A percentile compares a stretch with the other conserved stretches of the same genome.
These are phyloP conservation scores for Cordyceps farinosa DNA, from an alignment of 2,329 filamentous ascomycete genomes.

Conservation along the genomic window DNA sequence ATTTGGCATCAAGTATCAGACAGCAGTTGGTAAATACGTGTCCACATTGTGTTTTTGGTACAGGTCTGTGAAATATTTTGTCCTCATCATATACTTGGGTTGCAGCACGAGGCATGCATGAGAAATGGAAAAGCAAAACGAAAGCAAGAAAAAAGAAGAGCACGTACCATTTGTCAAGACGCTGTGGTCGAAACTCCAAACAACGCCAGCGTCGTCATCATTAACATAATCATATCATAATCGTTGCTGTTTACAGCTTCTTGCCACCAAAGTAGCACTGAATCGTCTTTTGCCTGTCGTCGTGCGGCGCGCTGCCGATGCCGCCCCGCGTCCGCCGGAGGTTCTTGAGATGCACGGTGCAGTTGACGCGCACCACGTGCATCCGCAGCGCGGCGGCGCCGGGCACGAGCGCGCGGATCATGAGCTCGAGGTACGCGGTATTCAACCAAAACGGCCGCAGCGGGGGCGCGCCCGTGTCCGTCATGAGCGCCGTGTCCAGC, in stretches of 20 bases:
- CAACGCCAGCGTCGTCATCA: slow-evolving; percentile 3
- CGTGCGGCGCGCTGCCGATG: slow-evolving; percentile 73
- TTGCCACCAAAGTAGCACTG: slow-evolving; percentile 63
- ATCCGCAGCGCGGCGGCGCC: slow-evolving; percentile 22
- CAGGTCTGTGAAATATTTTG: slow-evolving; percentile 75
- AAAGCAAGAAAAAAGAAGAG: slow-evolving; percentile 16
- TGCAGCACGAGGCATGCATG: slow-evolving; percentile 3
- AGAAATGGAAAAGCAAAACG: background rate
- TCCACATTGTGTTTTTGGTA: slow-evolving; percentile 71
- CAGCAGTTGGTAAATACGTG: slow-evolving; percentile 74
- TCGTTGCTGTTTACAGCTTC: slow-evolving; percentile 25
- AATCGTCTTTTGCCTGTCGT: slow-evolving; percentile 71
- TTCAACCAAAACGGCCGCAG: slow-evolving; percentile 47
- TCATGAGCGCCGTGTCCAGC: background rate
- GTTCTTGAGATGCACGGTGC: slow-evolving; percentile 65
- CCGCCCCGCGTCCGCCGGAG: slow-evolving; percentile 79
- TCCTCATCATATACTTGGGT: slow-evolving; percentile 60
- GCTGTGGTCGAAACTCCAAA: background rate
- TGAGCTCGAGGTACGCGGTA: slow-evolving; percentile 44
- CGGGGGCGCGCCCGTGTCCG: slow-evolving; percentile 14
- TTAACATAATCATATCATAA: slow-evolving; percentile 20
- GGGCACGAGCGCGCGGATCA: slow-evolving; percentile 22
- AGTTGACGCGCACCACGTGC: slow-evolving; percentile 61
- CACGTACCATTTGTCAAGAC: slow-evolving; percentile 37
- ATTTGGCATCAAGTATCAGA: slow-evolving; percentile 51